Conservation (phyloP, 352 stramenopile species). For the Blastocystis sp. region DNA sequence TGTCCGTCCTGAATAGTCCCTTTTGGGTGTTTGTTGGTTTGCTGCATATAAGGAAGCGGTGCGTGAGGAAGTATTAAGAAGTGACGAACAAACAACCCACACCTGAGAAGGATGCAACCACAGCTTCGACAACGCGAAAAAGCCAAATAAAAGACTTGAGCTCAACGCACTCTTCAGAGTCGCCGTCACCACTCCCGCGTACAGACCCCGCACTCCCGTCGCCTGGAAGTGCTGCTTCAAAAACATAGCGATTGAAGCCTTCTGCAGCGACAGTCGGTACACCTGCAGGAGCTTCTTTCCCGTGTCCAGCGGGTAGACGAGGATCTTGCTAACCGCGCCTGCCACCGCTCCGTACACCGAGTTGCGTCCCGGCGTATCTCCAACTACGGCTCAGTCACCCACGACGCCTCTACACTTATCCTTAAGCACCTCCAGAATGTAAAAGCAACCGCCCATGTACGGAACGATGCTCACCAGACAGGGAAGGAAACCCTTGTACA, state of each 20-base stretch:
- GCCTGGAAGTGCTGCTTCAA: background rate
- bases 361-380: slow-evolving; percentile 12
- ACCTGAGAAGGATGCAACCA: background rate
- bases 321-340: slow-evolving; percentile 34
- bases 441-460: slow-evolving; percentile 57
- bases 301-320: slow-evolving; percentile 60
- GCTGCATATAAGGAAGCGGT: too few relatives aligned
- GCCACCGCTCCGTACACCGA: slow-evolving; percentile 43
- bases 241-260: background rate
- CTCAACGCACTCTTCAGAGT: slow-evolving; percentile 57
- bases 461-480: slow-evolving; percentile 47
- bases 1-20: slow-evolving; percentile 12
- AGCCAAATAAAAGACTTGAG: slow-evolving; percentile 56
- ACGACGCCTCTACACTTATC: background rate
- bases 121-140: slow-evolving; percentile 30
- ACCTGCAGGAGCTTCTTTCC: slow-evolving; percentile 61
- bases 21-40: background rate
- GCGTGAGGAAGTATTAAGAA: too few relatives aligned
- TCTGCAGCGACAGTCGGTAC: background rate
- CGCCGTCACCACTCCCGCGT: slow-evolving; percentile 35
- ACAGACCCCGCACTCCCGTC: slow-evolving; percentile 33
- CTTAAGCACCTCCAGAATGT: slow-evolving; percentile 42
- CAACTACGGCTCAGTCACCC: background rate
- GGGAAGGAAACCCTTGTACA: slow-evolving; percentile 63
- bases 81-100: background rate